A percentile compares a stretch with the other conserved stretches of the same genome.
These are phyloP conservation scores for Metschnikowia orientalis DNA, from an alignment of 805 yeast genomes.

Conservation along the genomic window DNA sequence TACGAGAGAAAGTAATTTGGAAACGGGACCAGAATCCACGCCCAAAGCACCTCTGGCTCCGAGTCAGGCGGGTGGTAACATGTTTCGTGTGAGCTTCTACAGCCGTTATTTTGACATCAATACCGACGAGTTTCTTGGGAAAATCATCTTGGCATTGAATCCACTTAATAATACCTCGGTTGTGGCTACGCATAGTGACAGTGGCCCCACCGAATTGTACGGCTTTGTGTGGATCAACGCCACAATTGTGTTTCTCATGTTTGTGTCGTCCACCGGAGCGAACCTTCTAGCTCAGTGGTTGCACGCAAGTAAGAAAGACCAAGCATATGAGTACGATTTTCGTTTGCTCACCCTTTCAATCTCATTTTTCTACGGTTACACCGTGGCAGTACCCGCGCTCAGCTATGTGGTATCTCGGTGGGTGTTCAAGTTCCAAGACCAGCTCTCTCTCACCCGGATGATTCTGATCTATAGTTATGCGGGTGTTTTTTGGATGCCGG, in stretches of 20 bases:
- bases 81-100: conserved; percentile 45
- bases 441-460: conserved; percentile 52
- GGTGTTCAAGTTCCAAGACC: conserved; percentile 46
- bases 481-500: conserved; percentile 80
- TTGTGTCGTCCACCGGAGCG: conserved; percentile 69
- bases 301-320: conserved; percentile 33
- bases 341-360: conserved; percentile 64
- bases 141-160: conserved; percentile 54
- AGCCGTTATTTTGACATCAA: conserved; percentile 66
- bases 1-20: no score
- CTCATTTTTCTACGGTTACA: conserved; percentile 71
- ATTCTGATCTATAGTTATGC: conserved; percentile 83
- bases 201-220: conserved; percentile 58
- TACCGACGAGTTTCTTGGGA: conserved; percentile 53
- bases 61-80: conserved; percentile 40
- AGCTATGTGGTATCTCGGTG: conserved; percentile 52
- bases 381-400: conserved; percentile 56
- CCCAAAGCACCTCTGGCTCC: no score
- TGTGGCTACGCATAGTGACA: conserved; percentile 17
- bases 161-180: conserved; percentile 38
- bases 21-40: no score
- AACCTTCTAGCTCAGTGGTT: conserved; percentile 57
- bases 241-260: conserved; percentile 67
- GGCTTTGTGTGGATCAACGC: conserved; percentile 92
- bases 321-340: conserved; percentile 55